Evolutionary conservation across 805 yeast species (phyloP).

Genomic region (Saturnispora diversa): DNA sequence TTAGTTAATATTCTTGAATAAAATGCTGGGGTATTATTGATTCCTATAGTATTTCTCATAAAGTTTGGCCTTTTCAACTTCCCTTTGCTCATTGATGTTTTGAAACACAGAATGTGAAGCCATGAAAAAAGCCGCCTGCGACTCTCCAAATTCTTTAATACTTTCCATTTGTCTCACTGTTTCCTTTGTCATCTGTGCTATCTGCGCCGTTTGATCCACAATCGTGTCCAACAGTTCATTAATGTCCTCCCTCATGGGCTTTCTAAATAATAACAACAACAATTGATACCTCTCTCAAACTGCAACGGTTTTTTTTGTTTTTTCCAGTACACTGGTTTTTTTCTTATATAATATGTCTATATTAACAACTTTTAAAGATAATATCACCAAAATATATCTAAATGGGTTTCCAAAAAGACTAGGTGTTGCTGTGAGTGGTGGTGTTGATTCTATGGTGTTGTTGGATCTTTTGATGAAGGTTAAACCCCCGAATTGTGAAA

Average conservation of each 20-base stretch:
- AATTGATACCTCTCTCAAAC: too few relatives aligned
- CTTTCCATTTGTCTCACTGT: slow-evolving; percentile 23
- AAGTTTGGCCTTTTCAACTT: slow-evolving; percentile 5
- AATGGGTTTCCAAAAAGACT: slow-evolving; percentile 7
- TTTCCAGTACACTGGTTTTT: too few relatives aligned
- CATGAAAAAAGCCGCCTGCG: slow-evolving; percentile 27
- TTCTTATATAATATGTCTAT: neutral
- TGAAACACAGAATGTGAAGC: slow-evolving; percentile 27
- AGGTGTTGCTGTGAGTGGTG: slow-evolving; percentile 63
- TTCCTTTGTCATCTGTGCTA: slow-evolving; percentile 18
- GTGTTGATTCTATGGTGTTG: slow-evolving; percentile 73
- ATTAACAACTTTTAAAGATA: neutral
- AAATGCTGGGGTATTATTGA: too few relatives aligned
- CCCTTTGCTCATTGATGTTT: slow-evolving; percentile 23
- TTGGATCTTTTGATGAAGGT: slow-evolving; percentile 38
- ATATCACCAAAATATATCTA: neutral
- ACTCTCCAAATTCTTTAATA: slow-evolving; percentile 23
- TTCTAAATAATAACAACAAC: neutral
- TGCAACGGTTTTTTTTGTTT: neutral
- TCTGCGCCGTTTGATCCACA: slow-evolving; percentile 18
- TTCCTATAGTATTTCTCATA: neutral
- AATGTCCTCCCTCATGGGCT: slow-evolving; percentile 9
- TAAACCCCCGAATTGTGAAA: slow-evolving; percentile 20
- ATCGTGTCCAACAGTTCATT: slow-evolving; percentile 18
- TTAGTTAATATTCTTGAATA: neutral